Evolutionary conservation across 2,329 filamentous ascomycete genomes (phyloP), one percentile per base, ranked within the genome.

Genomic region (Talaromyces pinophilus): DNA sequence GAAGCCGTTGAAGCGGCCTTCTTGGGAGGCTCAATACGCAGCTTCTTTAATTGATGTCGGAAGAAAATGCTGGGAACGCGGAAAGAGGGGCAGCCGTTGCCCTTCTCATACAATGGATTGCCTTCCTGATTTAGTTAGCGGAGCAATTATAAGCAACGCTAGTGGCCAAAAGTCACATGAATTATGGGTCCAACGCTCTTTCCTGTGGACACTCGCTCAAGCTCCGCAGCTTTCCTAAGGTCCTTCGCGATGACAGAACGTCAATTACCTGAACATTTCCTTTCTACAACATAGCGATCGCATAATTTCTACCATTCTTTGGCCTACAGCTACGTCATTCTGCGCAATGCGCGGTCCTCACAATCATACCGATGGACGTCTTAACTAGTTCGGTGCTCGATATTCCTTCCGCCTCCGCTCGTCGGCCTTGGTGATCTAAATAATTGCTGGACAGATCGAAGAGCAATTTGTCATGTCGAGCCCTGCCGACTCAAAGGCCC

Each of bases 401-500:
- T 22, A 30, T 60, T 44, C 3, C 33, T 10, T 22, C 35, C 33
- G 33, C 4, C 17, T 30, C 15, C 38, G 22, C 28, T 44, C n/a
- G n/a, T 40, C 40, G 35, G 13, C 28, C 22, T 25, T 1, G 25
- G 28, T 40, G 35, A 22, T 33, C 33, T 48, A 10, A 38, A n/a
- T 54, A 52, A 44, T 30, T 35, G 46, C 10, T 22, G n/a, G 13
- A 46, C 38, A 6, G 54, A 8, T 40, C 17, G 30, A 59, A 44
- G 38, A 22, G 48, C 22, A 40, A 33, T 48, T 35, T 28, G 57
- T 5, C 42, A 78, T 78, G 75, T 72, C 74, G 62, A 76, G 74
- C 63, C 72, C 74, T 19, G 77, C 77, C 71, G 77, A 76, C 59
- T 72, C 76, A 35, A 78, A 74, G 70, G 78, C 77, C 40, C 77